Conservation (phyloP, 2,329 filamentous ascomycete species). For the Orbilia ellipsospora region DNA sequence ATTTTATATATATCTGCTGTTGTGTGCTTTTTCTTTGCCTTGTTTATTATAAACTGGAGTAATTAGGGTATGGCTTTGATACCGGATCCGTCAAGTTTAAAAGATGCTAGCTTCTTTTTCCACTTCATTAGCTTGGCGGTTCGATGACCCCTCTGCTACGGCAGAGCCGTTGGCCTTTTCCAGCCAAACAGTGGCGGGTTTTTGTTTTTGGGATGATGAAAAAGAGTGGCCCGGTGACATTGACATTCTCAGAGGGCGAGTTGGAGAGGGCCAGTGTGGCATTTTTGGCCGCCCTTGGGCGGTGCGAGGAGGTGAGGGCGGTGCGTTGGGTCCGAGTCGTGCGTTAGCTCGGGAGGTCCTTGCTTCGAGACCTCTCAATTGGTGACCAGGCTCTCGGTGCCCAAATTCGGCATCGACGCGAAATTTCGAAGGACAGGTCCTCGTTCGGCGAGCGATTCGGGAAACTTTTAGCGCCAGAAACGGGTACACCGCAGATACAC, state of each 20-base stretch:
- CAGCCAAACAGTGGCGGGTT: slow-evolving; percentile 44
- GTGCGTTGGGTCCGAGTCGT: slow-evolving; percentile 30
- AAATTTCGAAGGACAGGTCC: slow-evolving; percentile 1
- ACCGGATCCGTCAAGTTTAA: slow-evolving; percentile 55
- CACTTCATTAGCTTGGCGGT: slow-evolving; percentile 34
- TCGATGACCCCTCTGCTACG: background rate
- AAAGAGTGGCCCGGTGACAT: slow-evolving; percentile 18
- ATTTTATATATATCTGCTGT: slow-evolving; percentile 31
- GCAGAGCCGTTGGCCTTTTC: slow-evolving; percentile 45
- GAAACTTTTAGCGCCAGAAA: slow-evolving; percentile 27
- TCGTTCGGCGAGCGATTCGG: background rate
- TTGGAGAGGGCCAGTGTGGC: slow-evolving; percentile 19
- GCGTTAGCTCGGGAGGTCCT: slow-evolving; percentile 39
- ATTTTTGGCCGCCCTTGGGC: slow-evolving; percentile 30
- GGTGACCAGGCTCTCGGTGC: slow-evolving; percentile 27
- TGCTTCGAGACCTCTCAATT: slow-evolving; percentile 51
- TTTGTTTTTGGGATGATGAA: background rate
- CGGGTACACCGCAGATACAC: background rate
- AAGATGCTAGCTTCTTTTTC: slow-evolving; percentile 51
- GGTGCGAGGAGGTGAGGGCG: slow-evolving; percentile 35
- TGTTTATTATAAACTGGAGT: slow-evolving; percentile 28
- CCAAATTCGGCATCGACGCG: slow-evolving; percentile 53
- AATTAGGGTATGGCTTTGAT: slow-evolving; percentile 29
- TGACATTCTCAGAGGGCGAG: slow-evolving; percentile 24
- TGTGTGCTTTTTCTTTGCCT: background rate